A percentile compares a stretch with the other conserved stretches of the same genome.
These are phyloP conservation scores for Rhodotorula sp. DNA, from an alignment of 1,284 basidiomycete species.

Conservation along the genomic window DNA sequence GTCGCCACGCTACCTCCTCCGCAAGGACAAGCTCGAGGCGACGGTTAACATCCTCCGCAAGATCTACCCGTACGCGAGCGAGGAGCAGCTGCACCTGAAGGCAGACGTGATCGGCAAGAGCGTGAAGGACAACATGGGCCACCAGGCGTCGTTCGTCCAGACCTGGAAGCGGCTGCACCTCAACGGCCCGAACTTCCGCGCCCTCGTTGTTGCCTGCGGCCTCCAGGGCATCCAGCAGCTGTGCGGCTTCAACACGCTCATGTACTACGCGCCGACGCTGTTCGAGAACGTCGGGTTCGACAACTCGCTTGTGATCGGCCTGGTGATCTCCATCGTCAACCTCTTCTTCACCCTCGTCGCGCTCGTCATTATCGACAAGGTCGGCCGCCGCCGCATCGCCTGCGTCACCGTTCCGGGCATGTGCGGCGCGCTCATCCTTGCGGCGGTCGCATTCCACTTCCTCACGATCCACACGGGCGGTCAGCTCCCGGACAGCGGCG, in stretches of 20 bases:
- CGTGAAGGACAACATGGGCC: constrained; percentile 66
- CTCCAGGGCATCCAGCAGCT: constrained; percentile 81
- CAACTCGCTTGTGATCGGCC: constrained; percentile 74
- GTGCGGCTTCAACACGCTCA: constrained; percentile 60
- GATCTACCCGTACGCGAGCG: constrained; percentile 67
- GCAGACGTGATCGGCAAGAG: constrained; percentile 61
- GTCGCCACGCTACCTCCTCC: constrained; percentile 72
- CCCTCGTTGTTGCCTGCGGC: constrained; percentile 68
- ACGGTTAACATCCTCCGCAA: constrained; percentile 62
- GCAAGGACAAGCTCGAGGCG: constrained; percentile 58
- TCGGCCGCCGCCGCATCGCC: constrained; percentile 76
- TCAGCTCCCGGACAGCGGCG: constrained; percentile 63
- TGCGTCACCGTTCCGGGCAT: constrained; percentile 74
- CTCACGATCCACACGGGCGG: constrained; percentile 68
- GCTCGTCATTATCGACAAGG: constrained; percentile 69
- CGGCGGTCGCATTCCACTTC: constrained; percentile 72
- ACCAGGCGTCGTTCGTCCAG: constrained; percentile 56
- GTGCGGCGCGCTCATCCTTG: constrained; percentile 69
- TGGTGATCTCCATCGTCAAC: constrained; percentile 76
- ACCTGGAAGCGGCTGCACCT: constrained; percentile 41
- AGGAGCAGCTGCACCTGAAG: constrained; percentile 68
- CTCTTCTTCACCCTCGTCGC: constrained; percentile 80
- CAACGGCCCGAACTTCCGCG: constrained; percentile 35
- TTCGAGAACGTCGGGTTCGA: constrained; percentile 78
- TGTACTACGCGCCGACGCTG: constrained; percentile 60